A percentile compares a stretch with the other conserved stretches of the same genome.
Evolutionary conservation across 2,329 filamentous ascomycete genomes (phyloP).

Genomic region (Fusarium sororula): DNA sequence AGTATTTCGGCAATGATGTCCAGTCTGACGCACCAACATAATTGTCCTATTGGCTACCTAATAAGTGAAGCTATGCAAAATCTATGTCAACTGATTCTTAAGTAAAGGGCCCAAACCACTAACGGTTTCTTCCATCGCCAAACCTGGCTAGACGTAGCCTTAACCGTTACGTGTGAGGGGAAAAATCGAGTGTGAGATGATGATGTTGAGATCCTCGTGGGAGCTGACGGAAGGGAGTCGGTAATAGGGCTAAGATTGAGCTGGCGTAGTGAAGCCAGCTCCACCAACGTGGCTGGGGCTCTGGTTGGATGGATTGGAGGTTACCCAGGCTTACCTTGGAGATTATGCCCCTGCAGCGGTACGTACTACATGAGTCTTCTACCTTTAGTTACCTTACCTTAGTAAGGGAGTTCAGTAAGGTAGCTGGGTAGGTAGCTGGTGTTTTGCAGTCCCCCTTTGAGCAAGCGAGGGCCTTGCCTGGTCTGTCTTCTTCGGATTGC

Average conservation of each 20-base stretch:
- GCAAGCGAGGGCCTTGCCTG: constrained; percentile 5
- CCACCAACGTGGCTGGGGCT: constrained; percentile 40
- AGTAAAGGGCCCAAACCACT: constrained; percentile 1
- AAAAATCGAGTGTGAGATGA: constrained; percentile 35
- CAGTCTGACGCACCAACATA: background rate
- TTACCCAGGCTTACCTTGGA: constrained; percentile 18
- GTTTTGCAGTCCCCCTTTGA: background rate
- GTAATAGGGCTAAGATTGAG: constrained; percentile 44
- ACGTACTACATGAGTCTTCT: constrained; percentile 12
- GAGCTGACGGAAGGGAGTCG: constrained; percentile 40
- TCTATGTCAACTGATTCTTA: constrained; percentile 15
- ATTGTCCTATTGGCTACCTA: background rate
- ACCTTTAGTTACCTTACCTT: too few species aligned
- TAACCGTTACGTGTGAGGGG: constrained; percentile 32
- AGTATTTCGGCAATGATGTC: constrained; percentile 10
- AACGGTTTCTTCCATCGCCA: constrained; percentile 13
- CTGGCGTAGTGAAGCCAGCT: constrained; percentile 37
- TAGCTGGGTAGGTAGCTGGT: background rate
- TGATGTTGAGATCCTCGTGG: constrained; percentile 37
- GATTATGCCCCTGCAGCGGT: constrained; percentile 24
- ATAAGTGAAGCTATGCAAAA: background rate
- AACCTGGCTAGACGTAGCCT: constrained; percentile 11
- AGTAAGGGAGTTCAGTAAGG: background rate
- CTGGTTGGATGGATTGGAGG: constrained; percentile 34
- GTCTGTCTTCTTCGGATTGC: constrained; percentile 6